phyloP scores from a whole-genome alignment of 2,329 filamentous ascomycete genomes.

The Trichoderma afroharzianum region DNA sequence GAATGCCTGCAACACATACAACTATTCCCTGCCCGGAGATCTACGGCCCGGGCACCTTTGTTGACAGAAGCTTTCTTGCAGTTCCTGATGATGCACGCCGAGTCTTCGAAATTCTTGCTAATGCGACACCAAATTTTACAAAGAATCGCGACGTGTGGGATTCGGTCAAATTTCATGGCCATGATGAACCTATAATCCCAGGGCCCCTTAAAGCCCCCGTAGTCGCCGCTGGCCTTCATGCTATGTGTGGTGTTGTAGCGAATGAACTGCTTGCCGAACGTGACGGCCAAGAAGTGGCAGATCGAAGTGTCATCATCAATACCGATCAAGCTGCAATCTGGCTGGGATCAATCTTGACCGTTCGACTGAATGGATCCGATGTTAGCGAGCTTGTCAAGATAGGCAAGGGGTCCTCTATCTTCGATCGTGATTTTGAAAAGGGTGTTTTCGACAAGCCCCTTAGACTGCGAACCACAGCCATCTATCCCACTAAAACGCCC shows the following conservation, averaged over 20 bases:
- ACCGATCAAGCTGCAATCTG: neutral
- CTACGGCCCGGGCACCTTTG: neutral
- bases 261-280: neutral
- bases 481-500: neutral
- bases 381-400: neutral
- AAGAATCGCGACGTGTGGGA: neutral
- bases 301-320: neutral
- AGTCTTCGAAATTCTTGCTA: neutral
- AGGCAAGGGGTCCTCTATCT: neutral
- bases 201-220: neutral
- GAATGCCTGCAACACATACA: neutral
- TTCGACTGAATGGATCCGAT: neutral
- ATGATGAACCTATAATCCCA: neutral
- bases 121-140: neutral
- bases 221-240: neutral
- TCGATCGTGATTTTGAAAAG: neutral
- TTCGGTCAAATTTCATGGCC: neutral
- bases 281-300: neutral
- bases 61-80: neutral
- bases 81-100: neutral
- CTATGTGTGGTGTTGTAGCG: neutral
- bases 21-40: neutral
- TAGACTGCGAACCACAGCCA: neutral
- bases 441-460: neutral
- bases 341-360: neutral